phyloP scores from a whole-genome alignment of 2,329 filamentous ascomycete species.

The Penicillium sp. region DNA sequence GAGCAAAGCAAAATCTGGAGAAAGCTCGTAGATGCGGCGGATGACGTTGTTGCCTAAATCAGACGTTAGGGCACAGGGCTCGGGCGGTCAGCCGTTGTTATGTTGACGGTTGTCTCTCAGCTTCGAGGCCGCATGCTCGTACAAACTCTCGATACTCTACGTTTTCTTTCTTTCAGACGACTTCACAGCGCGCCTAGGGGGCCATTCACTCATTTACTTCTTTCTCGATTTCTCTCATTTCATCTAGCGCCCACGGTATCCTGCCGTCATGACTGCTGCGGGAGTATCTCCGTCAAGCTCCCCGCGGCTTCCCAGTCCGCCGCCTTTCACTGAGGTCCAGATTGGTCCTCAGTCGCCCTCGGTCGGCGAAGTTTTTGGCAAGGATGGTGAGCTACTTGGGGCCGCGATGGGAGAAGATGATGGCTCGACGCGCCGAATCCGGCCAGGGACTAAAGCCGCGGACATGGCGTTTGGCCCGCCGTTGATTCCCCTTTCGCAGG shows the following conservation, averaged over 20 bases:
- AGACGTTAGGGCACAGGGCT: constrained; percentile 33
- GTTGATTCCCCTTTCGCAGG: constrained; percentile 77
- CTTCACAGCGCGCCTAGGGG: constrained; percentile 13
- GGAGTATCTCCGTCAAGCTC: constrained; percentile 63
- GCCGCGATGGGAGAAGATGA: constrained; percentile 59
- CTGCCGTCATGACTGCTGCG: constrained; percentile 43
- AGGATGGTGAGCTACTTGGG: constrained; percentile 55
- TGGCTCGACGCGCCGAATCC: constrained; percentile 77
- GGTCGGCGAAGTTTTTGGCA: constrained; percentile 56
- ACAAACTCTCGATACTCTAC: constrained; percentile 7
- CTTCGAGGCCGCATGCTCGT: constrained; percentile 13
- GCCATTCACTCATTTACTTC: constrained; percentile 19
- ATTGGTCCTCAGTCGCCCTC: constrained; percentile 74
- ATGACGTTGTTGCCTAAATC: constrained; percentile 25
- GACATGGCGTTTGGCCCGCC: constrained; percentile 93
- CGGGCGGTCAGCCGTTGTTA: constrained; percentile 23
- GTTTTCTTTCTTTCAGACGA: constrained; percentile 13
- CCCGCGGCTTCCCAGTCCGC: constrained; percentile 88
- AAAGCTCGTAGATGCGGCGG: constrained; percentile 12
- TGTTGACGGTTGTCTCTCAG: constrained; percentile 21
- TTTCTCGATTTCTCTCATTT: constrained; percentile 15
- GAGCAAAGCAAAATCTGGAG: background rate
- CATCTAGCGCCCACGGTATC: constrained; percentile 10
- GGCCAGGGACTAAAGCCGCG: constrained; percentile 83
- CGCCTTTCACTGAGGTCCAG: constrained; percentile 91